Evolutionary conservation across 1,284 basidiomycete genomes (phyloP), one percentile per base, ranked within the genome.

Genomic region (Apiotrichum sp.): DNA sequence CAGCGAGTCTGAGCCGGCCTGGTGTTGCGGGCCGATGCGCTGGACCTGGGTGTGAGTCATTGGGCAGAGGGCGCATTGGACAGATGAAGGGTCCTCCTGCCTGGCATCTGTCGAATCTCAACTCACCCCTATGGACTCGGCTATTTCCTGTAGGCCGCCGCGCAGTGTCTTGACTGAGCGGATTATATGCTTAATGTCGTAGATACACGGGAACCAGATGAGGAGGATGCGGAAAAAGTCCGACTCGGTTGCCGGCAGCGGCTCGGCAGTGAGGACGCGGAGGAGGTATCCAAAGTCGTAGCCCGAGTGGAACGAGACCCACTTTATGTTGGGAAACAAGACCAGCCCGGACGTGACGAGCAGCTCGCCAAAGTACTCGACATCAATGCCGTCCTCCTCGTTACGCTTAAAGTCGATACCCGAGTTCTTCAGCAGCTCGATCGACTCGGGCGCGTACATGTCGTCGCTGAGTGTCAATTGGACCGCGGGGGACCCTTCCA

Each of bases 261-360:
- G 88, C 67, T 86, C 81, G 63, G 85, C 87, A 1, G 93, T 97
- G 49, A 99, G 83, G 50, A 98, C 83, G 75, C 96, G 96, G 75
- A 99, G 86, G 65, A 98, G 87, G 74, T 98, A 99, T 22, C 96
- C 95, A 78, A 99, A 98, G 77, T 99, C 95, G 77, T 98, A 98
- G 36, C 95, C 96, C 91, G 90, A 93, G 74, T 98, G 96, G 76
- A 98, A 99, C 22, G 92, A 93, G 70, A 98, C 87, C 96, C 96
- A 99, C 77, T 84, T 93, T 49, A 90, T 88, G 55, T 96, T 90
- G 51, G 88, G 86, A 48, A 87, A 82, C 60, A 98, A 77, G 11
- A 97, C 96, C 62, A 99, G 78, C 0, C 95, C 95, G 7, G 89
- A 93, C 11, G 95, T 97, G 65, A 98, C 96, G 78, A 98, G 84